Evolutionary conservation across 495 filamentous ascomycete genomes (phyloP), one percentile per base, ranked within the genome.

Genomic region (Talaromyces stipitatus): DNA sequence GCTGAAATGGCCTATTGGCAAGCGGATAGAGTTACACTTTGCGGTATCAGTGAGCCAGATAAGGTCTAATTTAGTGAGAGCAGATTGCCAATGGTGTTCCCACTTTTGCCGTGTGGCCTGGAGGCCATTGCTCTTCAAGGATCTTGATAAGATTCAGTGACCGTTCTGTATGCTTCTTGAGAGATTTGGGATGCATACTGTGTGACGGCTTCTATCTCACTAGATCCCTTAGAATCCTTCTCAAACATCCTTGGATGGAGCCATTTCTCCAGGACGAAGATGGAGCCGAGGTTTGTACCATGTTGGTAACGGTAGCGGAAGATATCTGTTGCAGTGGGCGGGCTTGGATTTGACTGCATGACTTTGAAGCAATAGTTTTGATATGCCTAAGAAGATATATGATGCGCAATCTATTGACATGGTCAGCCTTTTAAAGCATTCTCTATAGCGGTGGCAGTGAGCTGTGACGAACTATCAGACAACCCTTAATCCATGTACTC

Each of bases 251-350:
- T 66, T 1, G 58, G 59, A 27, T 61, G 65, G 2, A 83, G 68
- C 79, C 79, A 83, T 64, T 74, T 68, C 62, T 84, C 82, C 6
- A 83, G 71, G 16, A 82, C 69, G 65, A 80, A 85, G 53, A 81
- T 70, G 22, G 75, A 73, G 33, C 82, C 81, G 16, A 84, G 65
- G 57, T 83, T 84, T 3, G 71, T 69, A 16, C 80, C 81, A 63
- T 83, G 75, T 57, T 82, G 78, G 61, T 76, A 80, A 51, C 81
- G 76, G 62, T 81, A 82, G 12, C 77, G 68, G 27, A 76, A 64
- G 33, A 79, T 64, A 58, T 83, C 79, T 38, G 62, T 55, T 5
- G 63, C 47, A 22, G 70, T 72, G 11, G 78, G 72, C 7, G 70
- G 58, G 14, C 22, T 11, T 54, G 30, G 28, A 24, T 26, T 24